Evolutionary conservation across 2,329 filamentous ascomycete species (phyloP).

Genomic region (Didymella exigua): DNA sequence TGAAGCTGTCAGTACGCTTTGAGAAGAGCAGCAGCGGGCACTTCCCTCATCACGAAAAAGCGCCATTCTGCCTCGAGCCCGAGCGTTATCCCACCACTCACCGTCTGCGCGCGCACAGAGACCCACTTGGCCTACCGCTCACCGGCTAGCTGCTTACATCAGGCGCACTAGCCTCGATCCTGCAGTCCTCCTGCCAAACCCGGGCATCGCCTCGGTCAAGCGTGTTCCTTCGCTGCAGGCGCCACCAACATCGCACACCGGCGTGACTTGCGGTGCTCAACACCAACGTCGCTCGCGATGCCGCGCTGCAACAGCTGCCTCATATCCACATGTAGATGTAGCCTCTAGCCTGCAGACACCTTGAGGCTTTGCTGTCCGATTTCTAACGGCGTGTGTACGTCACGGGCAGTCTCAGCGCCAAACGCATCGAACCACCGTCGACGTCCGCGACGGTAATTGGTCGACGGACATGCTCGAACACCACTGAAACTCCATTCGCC

Average conservation of each 20-base stretch:
- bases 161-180: slow-evolving; percentile 13
- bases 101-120: background rate
- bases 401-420: slow-evolving; percentile 32
- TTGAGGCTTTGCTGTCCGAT: background rate
- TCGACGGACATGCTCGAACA: slow-evolving; percentile 35
- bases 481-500: slow-evolving; percentile 44
- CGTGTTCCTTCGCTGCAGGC: slow-evolving; percentile 17
- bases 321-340: background rate
- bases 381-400: slow-evolving; percentile 5
- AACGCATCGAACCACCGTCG: slow-evolving; percentile 32
- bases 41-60: slow-evolving; percentile 20
- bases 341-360: background rate
- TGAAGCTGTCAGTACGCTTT: slow-evolving; percentile 23
- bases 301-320: background rate
- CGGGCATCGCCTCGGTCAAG: slow-evolving; percentile 13
- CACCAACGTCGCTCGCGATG: slow-evolving; percentile 9
- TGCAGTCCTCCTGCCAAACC: slow-evolving; percentile 15
- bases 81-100: slow-evolving; percentile 13
- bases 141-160: slow-evolving; percentile 11
- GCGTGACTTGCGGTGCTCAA: slow-evolving; percentile 11
- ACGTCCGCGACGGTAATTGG: slow-evolving; percentile 37
- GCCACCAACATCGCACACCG: slow-evolving; percentile 23
- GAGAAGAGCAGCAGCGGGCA: slow-evolving; percentile 20
- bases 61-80: slow-evolving; percentile 14
- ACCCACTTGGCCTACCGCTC: slow-evolving; percentile 5